phyloP scores from a whole-genome alignment of 331 rosid species.

The Quercus phellos region DNA sequence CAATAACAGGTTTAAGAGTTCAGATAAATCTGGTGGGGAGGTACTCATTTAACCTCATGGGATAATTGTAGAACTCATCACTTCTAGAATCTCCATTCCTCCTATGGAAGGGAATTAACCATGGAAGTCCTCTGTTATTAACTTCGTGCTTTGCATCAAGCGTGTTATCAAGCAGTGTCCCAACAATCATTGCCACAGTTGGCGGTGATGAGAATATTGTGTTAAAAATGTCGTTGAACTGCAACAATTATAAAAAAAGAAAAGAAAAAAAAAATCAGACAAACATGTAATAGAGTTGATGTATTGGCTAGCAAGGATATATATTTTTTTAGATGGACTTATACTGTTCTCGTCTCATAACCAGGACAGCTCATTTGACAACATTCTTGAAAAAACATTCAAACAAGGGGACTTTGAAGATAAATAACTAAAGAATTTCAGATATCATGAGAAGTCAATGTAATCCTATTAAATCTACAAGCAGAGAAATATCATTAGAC shows the following conservation, averaged over 20 bases:
- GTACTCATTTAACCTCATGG: slow-evolving; percentile 56
- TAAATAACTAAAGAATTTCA: neutral
- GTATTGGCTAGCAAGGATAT: neutral
- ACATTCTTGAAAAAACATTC: neutral
- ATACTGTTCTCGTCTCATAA: neutral
- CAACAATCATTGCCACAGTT: slow-evolving; percentile 74
- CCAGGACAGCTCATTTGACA: neutral
- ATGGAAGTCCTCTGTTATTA: slow-evolving; percentile 69
- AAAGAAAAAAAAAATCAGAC: slow-evolving; percentile 7
- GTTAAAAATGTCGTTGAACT: slow-evolving; percentile 85
- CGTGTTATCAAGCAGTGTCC: slow-evolving; percentile 73
- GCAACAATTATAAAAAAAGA: slow-evolving; percentile 24
- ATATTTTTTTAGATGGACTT: neutral
- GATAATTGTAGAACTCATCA: slow-evolving; percentile 68
- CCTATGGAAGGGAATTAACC: slow-evolving; percentile 85
- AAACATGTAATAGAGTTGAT: neutral
- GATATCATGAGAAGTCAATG: neutral
- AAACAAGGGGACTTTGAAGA: neutral
- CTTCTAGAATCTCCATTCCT: slow-evolving; percentile 75
- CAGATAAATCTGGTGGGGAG: slow-evolving; percentile 67
- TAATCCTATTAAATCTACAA: neutral
- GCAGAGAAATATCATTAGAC: neutral
- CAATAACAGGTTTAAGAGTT: neutral
- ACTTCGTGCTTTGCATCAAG: slow-evolving; percentile 43
- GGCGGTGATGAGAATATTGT: slow-evolving; percentile 83